Conservation (phyloP, 176 grass and related monocot genomes). For the Ensete ventricosum region DNA sequence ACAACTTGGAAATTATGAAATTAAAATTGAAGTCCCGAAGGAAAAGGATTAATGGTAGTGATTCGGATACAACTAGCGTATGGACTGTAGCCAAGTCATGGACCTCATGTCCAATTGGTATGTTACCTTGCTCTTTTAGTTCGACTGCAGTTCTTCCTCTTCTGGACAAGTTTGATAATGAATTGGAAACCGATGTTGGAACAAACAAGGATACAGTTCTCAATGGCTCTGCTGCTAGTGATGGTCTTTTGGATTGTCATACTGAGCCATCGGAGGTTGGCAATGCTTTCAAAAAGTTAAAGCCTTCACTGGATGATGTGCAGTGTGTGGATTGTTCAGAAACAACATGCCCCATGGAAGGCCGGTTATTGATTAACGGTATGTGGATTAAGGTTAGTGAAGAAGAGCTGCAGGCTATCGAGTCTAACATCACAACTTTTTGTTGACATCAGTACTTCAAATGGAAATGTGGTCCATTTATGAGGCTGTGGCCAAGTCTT, state of each 20-base stretch:
- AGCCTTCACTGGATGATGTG: slow-evolving; percentile 10
- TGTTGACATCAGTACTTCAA: background rate
- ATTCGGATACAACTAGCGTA: slow-evolving; percentile 20
- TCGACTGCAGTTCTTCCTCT: slow-evolving; percentile 59
- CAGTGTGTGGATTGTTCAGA: slow-evolving; percentile 23
- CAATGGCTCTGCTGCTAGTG: slow-evolving; percentile 23
- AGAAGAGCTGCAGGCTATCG: slow-evolving; percentile 42
- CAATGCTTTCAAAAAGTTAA: slow-evolving; percentile 27
- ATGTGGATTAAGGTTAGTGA: slow-evolving; percentile 43
- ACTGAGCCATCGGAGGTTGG: slow-evolving; percentile 17
- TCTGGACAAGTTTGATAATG: slow-evolving; percentile 27
- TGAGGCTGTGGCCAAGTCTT: no score
- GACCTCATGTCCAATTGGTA: slow-evolving; percentile 67
- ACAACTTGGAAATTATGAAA: slow-evolving; percentile 43
- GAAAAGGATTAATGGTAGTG: background rate
- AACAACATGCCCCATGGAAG: slow-evolving; percentile 26
- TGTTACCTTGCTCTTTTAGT: slow-evolving; percentile 80
- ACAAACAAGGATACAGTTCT: slow-evolving; percentile 21
- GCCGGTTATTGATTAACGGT: slow-evolving; percentile 41
- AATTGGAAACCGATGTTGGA: background rate
- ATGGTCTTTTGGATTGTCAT: slow-evolving; percentile 6
- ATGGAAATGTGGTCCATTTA: no score
- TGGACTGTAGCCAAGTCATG: slow-evolving; percentile 66
- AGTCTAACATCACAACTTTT: slow-evolving; percentile 26
- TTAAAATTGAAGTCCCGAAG: slow-evolving; percentile 21